Percentiles rank a stretch among this genome's conserved stretches.
Evolutionary conservation across 306 rosid species (phyloP).

Genomic region (Nissolia schottii): DNA sequence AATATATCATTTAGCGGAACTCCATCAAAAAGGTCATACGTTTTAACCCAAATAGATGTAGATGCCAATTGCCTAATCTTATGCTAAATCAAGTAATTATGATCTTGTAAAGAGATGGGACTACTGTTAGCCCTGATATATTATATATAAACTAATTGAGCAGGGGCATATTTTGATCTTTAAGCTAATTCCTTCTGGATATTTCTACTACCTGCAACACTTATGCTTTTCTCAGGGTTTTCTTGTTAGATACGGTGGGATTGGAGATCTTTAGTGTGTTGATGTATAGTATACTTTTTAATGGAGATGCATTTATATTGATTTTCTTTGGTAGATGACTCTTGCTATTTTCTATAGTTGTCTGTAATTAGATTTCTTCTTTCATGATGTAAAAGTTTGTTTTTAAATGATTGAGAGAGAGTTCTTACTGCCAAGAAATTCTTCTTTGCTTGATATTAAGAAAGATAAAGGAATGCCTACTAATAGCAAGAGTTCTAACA

Average conservation of each 20-base stretch:
- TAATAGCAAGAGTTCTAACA: slow-evolving; percentile 49
- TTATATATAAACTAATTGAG: background rate
- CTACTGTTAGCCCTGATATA: background rate
- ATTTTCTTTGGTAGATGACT: background rate
- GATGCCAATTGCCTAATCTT: too few relatives aligned
- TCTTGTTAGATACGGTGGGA: background rate
- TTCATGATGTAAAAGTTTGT: background rate
- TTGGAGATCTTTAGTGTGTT: background rate
- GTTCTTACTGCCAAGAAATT: background rate
- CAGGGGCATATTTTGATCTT: background rate
- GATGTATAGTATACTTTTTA: background rate
- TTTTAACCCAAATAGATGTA: too few relatives aligned
- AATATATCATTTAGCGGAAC: too few relatives aligned
- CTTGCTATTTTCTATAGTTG: background rate
- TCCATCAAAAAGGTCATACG: too few relatives aligned
- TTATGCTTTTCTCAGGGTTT: background rate
- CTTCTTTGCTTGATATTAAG: background rate
- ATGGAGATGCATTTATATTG: background rate
- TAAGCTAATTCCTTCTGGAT: background rate
- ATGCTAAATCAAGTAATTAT: background rate
- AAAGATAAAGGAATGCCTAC: slow-evolving; percentile 18
- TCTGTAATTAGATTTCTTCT: background rate
- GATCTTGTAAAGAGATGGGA: background rate
- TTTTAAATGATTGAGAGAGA: background rate
- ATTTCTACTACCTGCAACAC: background rate